Evolutionary conservation across 768 basidiomycete species (phyloP).

Genomic region (Pulveroboletus sp.): DNA sequence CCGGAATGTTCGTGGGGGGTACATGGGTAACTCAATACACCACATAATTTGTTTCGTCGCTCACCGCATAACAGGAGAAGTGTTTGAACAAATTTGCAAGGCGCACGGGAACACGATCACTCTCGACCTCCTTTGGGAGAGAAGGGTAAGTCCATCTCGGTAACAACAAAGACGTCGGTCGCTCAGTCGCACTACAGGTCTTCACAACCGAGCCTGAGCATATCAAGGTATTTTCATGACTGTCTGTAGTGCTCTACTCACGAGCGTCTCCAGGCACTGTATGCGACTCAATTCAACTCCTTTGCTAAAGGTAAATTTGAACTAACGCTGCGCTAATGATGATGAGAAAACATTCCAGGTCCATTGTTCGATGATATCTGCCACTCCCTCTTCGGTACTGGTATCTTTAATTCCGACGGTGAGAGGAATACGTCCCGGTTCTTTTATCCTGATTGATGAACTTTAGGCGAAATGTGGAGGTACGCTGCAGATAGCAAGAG

Average conservation of each 20-base stretch:
- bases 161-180: background rate
- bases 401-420: constrained; percentile 58
- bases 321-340: constrained; percentile 6
- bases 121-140: constrained; percentile 35
- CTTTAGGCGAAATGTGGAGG: constrained; percentile 53
- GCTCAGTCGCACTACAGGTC: constrained; percentile 26
- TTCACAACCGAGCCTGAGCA: constrained; percentile 46
- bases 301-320: constrained; percentile 34
- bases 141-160: constrained; percentile 27
- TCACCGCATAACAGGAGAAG: constrained; percentile 25
- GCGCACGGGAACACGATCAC: constrained; percentile 33
- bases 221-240: constrained; percentile 31
- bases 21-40: constrained; percentile 20
- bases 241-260: background rate
- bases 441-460: background rate
- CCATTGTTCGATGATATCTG: background rate
- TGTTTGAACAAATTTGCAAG: constrained; percentile 19
- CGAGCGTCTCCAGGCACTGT: constrained; percentile 33
- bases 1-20: constrained; percentile 18
- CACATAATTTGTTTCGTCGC: background rate
- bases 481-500: constrained; percentile 14
- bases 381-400: constrained; percentile 43
- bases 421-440: background rate
- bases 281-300: constrained; percentile 38
- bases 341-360: constrained; percentile 17